These are phyloP conservation scores for Gracilaria gracilis DNA, from an alignment of 23 red algal genomes.

Conservation along the genomic window DNA sequence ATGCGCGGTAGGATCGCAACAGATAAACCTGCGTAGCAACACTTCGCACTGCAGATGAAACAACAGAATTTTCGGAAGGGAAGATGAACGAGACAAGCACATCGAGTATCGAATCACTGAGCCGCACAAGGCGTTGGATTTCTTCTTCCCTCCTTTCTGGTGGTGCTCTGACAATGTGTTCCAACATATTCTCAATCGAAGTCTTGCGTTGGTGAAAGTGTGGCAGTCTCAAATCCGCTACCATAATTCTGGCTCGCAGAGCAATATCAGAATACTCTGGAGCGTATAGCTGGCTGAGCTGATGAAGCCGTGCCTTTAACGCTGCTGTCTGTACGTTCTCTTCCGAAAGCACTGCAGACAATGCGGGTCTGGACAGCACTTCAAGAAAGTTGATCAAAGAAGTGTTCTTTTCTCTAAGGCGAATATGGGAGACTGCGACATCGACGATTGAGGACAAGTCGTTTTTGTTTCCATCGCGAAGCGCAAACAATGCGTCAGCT, in stretches of 20 bases:
- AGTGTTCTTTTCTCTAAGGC: conserved; percentile 83
- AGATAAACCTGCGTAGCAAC: conserved; percentile 80
- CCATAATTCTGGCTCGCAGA: conserved; percentile 84
- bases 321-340: conserved; percentile 66
- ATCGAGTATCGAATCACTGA: conserved; percentile 86
- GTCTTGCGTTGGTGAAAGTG: conserved; percentile 74
- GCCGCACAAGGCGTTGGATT: conserved; percentile 65
- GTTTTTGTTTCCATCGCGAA: conserved; percentile 82
- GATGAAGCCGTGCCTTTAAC: conserved; percentile 77
- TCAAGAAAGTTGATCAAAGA: conserved; percentile 80
- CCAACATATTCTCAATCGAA: conserved; percentile 52
- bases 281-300: conserved; percentile 81
- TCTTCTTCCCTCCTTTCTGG: conserved; percentile 42
- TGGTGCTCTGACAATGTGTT: conserved; percentile 40
- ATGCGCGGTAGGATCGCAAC: conserved; percentile 85
- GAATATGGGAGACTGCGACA: conserved; percentile 83
- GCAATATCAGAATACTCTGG: conserved; percentile 92
- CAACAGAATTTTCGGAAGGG: conserved; percentile 28
- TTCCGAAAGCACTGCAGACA: conserved; percentile 40
- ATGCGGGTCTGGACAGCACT: conserved; percentile 38
- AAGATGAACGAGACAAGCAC: conserved; percentile 78
- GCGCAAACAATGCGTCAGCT: conserved; percentile 86
- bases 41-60: conserved; percentile 58
- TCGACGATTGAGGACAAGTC: conserved; percentile 87
- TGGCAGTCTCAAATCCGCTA: conserved; percentile 74